A percentile compares a stretch with the other conserved stretches of the same genome.
phyloP scores from a whole-genome alignment of 208 protist species.

The Acanthamoeba triangularis region DNA sequence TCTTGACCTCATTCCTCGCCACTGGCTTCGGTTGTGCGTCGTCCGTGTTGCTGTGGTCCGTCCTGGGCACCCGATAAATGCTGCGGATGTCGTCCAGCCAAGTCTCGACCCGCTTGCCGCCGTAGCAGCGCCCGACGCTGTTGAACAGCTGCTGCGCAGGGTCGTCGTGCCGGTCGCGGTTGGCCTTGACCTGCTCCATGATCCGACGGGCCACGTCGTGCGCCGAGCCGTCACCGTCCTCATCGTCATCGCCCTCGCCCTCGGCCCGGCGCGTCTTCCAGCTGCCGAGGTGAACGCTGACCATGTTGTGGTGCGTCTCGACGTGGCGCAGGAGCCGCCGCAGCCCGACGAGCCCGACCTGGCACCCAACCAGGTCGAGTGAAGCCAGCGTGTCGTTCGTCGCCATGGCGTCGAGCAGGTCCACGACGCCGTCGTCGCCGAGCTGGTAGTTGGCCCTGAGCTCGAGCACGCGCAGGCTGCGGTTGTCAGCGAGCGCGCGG shows the following conservation, averaged over 20 bases:
- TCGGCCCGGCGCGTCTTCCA: background rate
- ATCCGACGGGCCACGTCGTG: background rate
- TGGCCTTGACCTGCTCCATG: background rate
- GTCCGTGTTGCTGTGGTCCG: background rate
- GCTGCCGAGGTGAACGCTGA: background rate
- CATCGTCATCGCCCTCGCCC: background rate
- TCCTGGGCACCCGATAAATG: background rate
- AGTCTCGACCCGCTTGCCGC: background rate
- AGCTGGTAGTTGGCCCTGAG: background rate
- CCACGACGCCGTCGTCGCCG: background rate
- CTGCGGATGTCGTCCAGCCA: conserved; percentile 37
- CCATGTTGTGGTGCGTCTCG: background rate
- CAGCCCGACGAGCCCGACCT: background rate
- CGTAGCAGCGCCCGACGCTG: background rate
- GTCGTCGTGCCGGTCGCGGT: background rate
- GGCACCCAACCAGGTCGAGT: conserved; percentile 4
- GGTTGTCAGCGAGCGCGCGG: background rate
- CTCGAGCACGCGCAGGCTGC: background rate
- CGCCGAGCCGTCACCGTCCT: background rate
- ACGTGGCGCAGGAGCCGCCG: background rate
- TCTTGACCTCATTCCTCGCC: background rate
- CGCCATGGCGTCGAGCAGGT: background rate
- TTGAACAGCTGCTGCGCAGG: background rate
- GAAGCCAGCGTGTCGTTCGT: conserved; percentile 2
- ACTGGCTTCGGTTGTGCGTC: background rate